These are phyloP conservation scores for Trichoderma atrobrunneum DNA, from an alignment of 2,329 filamentous ascomycete genomes.

Conservation along the genomic window DNA sequence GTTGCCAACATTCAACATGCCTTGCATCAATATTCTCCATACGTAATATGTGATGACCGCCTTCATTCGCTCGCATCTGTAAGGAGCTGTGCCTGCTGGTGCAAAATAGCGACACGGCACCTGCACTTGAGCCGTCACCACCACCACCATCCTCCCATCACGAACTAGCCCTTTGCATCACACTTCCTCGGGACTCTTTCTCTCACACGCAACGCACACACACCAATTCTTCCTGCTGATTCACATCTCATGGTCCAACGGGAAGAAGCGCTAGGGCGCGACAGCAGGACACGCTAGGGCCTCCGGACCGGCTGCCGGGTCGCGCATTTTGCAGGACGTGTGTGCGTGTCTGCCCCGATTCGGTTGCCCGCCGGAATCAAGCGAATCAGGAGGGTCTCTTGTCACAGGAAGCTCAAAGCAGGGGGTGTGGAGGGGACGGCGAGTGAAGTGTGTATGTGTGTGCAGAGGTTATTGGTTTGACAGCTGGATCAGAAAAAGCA, in stretches of 20 bases:
- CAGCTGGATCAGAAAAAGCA: background rate
- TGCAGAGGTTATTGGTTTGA: background rate
- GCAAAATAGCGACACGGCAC: background rate
- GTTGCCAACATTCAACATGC: conserved; percentile 1
- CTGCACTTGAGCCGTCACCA: conserved; percentile 4
- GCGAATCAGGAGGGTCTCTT: background rate
- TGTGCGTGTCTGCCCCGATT: background rate
- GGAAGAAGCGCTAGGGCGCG: conserved; percentile 17
- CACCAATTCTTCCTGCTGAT: background rate
- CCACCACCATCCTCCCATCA: background rate
- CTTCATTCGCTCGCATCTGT: conserved; percentile 11
- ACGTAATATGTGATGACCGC: background rate
- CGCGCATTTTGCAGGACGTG: background rate
- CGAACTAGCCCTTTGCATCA: background rate
- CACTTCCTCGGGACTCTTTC: background rate
- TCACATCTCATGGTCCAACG: background rate
- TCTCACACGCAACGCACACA: too few relatives aligned
- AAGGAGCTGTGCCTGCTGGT: background rate
- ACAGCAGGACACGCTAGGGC: conserved; percentile 2
- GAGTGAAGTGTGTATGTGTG: background rate
- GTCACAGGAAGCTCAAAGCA: background rate
- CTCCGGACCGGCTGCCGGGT: conserved; percentile 9
- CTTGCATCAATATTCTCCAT: conserved; percentile 16
- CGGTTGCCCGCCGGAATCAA: background rate
- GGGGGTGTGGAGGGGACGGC: background rate